Evolutionary conservation across 1,284 basidiomycete genomes (phyloP).

Genomic region (Tetrapyrgos nigripes): DNA sequence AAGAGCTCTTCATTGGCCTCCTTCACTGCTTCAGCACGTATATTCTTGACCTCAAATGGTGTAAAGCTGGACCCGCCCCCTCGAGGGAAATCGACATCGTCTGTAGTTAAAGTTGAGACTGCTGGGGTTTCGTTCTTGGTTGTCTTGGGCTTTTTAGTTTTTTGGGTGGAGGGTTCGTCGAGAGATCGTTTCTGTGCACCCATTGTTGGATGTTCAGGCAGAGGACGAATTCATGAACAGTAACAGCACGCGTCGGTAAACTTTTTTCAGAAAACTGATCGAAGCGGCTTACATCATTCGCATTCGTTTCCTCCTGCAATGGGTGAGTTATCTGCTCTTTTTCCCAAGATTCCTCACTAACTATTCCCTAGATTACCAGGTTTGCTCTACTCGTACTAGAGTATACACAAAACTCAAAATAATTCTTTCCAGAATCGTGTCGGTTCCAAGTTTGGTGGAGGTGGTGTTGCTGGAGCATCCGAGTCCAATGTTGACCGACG

Average conservation of each 20-base stretch:
- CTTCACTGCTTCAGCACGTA: slow-evolving; percentile 83
- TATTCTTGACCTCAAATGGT: slow-evolving; percentile 89
- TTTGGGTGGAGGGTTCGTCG: slow-evolving; percentile 56
- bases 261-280: background rate
- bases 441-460: slow-evolving; percentile 94
- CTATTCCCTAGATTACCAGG: slow-evolving; percentile 49
- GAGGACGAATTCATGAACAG: background rate
- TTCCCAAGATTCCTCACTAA: slow-evolving; percentile 15
- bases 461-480: slow-evolving; percentile 90
- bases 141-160: slow-evolving; percentile 60
- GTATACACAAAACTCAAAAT: background rate
- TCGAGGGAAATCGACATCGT: slow-evolving; percentile 94
- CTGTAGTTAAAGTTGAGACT: slow-evolving; percentile 53
- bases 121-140: slow-evolving; percentile 29
- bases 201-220: slow-evolving; percentile 38
- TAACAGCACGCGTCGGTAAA: background rate
- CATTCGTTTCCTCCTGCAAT: slow-evolving; percentile 23
- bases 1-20: slow-evolving; percentile 88
- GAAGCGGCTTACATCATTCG: background rate
- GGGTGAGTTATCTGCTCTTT: slow-evolving; percentile 37
- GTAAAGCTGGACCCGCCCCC: slow-evolving; percentile 88
- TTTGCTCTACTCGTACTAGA: slow-evolving; percentile 22
- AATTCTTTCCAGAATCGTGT: slow-evolving; percentile 79
- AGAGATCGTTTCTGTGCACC: slow-evolving; percentile 61
- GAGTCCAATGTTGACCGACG: slow-evolving; percentile 96